A percentile compares a stretch with the other conserved stretches of the same genome.
phyloP scores from a whole-genome alignment of 768 basidiomycete species.

The Baorangia bicolor region DNA sequence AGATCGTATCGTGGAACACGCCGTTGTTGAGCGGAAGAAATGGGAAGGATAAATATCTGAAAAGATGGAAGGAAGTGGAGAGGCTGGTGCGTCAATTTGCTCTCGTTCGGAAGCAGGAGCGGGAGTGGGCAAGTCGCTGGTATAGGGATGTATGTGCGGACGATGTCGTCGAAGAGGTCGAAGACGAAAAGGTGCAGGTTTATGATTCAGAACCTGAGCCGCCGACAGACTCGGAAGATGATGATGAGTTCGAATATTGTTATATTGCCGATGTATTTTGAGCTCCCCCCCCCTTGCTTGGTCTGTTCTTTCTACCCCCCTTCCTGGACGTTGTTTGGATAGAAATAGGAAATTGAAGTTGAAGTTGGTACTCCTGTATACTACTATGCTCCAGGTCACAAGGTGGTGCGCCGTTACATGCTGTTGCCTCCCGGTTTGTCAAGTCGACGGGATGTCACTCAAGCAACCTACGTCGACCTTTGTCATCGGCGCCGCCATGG shows the following conservation, averaged over 20 bases:
- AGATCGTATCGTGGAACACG: constrained; percentile 32
- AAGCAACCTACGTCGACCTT: neutral
- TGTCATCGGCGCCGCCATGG: constrained; percentile 3
- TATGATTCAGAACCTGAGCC: constrained; percentile 28
- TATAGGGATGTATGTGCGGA: neutral
- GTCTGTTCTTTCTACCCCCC: neutral
- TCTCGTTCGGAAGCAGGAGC: constrained; percentile 21
- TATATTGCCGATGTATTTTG: constrained; percentile 12
- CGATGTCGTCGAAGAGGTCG: neutral
- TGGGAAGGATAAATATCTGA: constrained; percentile 26
- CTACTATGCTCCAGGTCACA: neutral
- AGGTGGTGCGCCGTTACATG: neutral
- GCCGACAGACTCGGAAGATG: constrained; percentile 21
- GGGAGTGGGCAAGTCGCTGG: constrained; percentile 12
- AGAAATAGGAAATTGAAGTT: constrained; percentile 1
- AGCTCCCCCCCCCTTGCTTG: neutral
- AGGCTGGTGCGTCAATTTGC: constrained; percentile 22
- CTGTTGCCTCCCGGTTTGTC: neutral
- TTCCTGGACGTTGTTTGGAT: neutral
- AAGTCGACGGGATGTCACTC: neutral
- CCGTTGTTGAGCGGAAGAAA: constrained; percentile 24
- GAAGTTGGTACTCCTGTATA: constrained; percentile 1
- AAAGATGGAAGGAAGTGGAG: constrained; percentile 27
- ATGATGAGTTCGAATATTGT: constrained; percentile 28
- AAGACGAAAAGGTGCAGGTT: constrained; percentile 9